Evolutionary conservation across 768 basidiomycete species (phyloP).

Genomic region (Russula vinacea): DNA sequence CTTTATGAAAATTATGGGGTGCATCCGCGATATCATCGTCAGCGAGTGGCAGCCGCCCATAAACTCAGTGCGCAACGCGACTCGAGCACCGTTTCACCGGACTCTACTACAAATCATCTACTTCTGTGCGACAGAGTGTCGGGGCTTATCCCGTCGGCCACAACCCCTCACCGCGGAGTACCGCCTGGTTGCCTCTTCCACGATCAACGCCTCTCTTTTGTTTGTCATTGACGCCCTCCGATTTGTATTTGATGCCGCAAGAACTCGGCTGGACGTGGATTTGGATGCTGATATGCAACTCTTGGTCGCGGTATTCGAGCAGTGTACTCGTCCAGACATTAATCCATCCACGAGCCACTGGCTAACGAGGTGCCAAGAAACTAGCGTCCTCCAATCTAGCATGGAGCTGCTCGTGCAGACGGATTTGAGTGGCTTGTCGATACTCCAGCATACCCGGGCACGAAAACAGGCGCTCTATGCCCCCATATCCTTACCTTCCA

Average conservation of each 20-base stretch:
- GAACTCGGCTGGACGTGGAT: constrained; percentile 53
- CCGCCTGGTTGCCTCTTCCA: constrained; percentile 53
- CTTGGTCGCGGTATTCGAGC: constrained; percentile 78
- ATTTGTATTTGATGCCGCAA: constrained; percentile 62
- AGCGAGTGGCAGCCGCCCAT: constrained; percentile 74
- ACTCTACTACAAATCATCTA: constrained; percentile 76
- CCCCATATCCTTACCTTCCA: constrained; percentile 83
- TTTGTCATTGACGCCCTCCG: constrained; percentile 67
- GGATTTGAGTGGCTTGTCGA: constrained; percentile 68
- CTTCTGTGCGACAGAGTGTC: constrained; percentile 66
- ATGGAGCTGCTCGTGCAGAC: constrained; percentile 67
- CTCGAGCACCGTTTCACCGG: constrained; percentile 72
- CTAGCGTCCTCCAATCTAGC: constrained; percentile 70
- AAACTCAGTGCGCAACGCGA: constrained; percentile 63
- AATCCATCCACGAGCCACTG: constrained; percentile 68
- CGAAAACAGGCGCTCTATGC: constrained; percentile 69
- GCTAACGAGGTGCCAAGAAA: constrained; percentile 78
- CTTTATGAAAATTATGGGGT: constrained; percentile 60
- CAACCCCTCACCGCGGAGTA: constrained; percentile 59
- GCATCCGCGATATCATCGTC: constrained; percentile 60
- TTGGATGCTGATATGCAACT: constrained; percentile 80
- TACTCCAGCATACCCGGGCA: constrained; percentile 57
- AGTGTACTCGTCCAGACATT: constrained; percentile 67
- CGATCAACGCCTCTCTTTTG: constrained; percentile 59
- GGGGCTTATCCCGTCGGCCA: constrained; percentile 47